These are phyloP conservation scores for Bothriochloa decipiens DNA, from an alignment of 176 grass and related monocot genomes.

Conservation along the genomic window DNA sequence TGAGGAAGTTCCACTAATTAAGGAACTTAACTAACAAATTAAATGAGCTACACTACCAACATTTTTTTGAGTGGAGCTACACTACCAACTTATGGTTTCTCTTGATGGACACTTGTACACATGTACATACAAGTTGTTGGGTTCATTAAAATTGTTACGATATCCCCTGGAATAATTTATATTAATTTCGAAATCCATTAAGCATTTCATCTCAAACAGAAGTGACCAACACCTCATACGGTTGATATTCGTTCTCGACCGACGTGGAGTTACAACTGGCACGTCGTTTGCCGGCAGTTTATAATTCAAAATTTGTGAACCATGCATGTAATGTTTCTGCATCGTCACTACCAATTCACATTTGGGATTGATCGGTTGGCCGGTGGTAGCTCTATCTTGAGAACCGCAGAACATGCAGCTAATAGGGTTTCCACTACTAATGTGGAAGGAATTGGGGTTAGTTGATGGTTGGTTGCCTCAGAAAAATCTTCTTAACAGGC, in stretches of 20 bases:
- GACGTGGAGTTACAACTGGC: not conserved
- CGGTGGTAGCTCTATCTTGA: not conserved
- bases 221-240: not conserved
- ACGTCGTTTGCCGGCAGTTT: not conserved
- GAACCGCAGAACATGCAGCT: conserved; percentile 31
- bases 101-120: no score
- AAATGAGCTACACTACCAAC: no score
- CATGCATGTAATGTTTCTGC: not conserved
- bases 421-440: conserved; percentile 7
- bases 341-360: not conserved
- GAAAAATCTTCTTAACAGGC: not conserved
- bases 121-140: no score
- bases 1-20: no score
- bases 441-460: conserved; percentile 17
- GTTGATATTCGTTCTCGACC: not conserved
- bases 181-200: no score
- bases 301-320: not conserved
- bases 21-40: no score
- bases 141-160: no score
- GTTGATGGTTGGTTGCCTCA: not conserved
- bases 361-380: not conserved
- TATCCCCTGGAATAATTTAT: no score
- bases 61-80: no score
- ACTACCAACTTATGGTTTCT: no score
- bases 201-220: not conserved